These are phyloP conservation scores for Suillus discolor DNA, from an alignment of 768 basidiomycete species.

Conservation along the genomic window DNA sequence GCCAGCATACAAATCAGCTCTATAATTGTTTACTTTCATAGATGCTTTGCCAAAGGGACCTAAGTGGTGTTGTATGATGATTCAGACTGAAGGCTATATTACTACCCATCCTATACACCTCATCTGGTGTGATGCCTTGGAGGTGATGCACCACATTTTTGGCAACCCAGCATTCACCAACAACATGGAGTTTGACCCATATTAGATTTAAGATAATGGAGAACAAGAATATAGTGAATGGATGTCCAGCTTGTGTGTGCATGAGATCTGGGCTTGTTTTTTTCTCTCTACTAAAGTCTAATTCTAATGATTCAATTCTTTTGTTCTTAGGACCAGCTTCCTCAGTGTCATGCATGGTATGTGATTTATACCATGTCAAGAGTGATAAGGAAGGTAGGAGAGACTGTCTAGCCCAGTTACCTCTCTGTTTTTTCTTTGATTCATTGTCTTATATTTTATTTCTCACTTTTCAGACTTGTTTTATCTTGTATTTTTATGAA, in stretches of 20 bases:
- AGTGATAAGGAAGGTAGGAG: no score
- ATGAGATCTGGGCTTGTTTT: slow-evolving; percentile 25
- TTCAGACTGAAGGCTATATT: slow-evolving; percentile 8
- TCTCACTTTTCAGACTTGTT: no score
- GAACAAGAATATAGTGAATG: slow-evolving; percentile 24
- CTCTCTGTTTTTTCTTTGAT: no score
- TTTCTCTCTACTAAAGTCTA: neutral
- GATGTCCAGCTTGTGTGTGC: slow-evolving; percentile 21
- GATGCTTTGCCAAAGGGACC: slow-evolving; percentile 23
- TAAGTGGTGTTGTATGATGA: slow-evolving; percentile 19
- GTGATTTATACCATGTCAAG: no score
- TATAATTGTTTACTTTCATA: slow-evolving; percentile 19
- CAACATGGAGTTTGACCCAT: slow-evolving; percentile 25
- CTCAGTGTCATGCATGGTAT: no score
- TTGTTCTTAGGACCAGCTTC: slow-evolving; percentile 19
- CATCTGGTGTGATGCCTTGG: slow-evolving; percentile 27
- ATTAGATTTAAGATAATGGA: slow-evolving; percentile 6
- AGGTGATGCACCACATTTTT: slow-evolving; percentile 25
- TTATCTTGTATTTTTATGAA: no score
- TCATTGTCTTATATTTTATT: no score
- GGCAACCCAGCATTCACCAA: slow-evolving; percentile 24
- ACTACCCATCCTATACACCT: slow-evolving; percentile 22
- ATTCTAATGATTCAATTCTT: neutral
- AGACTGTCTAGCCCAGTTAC: no score
- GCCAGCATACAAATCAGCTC: slow-evolving; percentile 21